These are phyloP conservation scores for Ambrosia trifida DNA, from an alignment of 129 eudicot species.

Conservation along the genomic window DNA sequence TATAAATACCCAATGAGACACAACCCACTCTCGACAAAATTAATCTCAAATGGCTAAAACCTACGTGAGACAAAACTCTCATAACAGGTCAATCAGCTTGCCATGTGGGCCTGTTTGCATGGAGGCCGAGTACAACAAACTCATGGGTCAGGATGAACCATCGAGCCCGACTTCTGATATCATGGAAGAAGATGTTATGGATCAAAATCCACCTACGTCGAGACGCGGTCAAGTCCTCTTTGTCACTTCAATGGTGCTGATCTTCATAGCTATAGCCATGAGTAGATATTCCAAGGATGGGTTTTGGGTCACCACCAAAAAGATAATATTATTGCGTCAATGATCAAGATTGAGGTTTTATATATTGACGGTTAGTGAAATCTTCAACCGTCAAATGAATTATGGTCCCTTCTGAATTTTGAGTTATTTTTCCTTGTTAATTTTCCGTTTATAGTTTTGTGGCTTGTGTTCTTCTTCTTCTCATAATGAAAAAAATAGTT, in stretches of 20 bases:
- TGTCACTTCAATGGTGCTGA: slow-evolving; percentile 31
- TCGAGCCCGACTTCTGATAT: slow-evolving; percentile 41
- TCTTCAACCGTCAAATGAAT: slow-evolving; percentile 19
- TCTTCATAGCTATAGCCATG: slow-evolving; percentile 31
- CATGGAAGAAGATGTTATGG: slow-evolving; percentile 29
- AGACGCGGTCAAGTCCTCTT: slow-evolving; percentile 19
- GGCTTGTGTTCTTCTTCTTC: slow-evolving; percentile 23
- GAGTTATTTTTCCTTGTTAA: neutral
- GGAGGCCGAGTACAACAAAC: slow-evolving; percentile 38
- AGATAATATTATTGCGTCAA: slow-evolving; percentile 14
- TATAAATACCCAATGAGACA: slow-evolving; percentile 23
- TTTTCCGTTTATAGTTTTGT: slow-evolving; percentile 17
- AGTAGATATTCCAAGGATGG: slow-evolving; percentile 36
- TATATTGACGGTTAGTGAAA: slow-evolving; percentile 20
- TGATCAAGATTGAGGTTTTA: neutral
- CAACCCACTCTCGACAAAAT: slow-evolving; percentile 25
- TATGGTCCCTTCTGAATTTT: slow-evolving; percentile 10
- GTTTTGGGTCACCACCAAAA: slow-evolving; percentile 31
- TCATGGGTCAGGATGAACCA: slow-evolving; percentile 35
- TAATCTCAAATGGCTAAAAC: slow-evolving; percentile 25
- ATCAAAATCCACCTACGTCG: slow-evolving; percentile 29
- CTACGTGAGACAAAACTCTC: slow-evolving; percentile 42
- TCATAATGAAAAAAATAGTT: slow-evolving; percentile 19
- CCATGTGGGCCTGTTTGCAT: slow-evolving; percentile 39
- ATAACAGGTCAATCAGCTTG: slow-evolving; percentile 38